These are phyloP conservation scores for Apiospora marii DNA, from an alignment of 2,329 filamentous ascomycete species.

Conservation along the genomic window DNA sequence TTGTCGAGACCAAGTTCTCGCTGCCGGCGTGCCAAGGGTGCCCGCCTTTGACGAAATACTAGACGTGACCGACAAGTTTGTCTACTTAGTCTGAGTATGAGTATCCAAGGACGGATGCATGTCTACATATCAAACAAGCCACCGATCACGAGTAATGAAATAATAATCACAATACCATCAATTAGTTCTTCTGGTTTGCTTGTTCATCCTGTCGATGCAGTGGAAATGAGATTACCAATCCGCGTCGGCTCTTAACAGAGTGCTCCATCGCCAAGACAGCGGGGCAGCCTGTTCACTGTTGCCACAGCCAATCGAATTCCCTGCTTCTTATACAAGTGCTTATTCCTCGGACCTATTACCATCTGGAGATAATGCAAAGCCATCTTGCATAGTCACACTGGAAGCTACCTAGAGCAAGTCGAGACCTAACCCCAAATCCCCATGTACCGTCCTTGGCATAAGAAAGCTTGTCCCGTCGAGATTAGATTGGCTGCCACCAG, in stretches of 20 bases:
- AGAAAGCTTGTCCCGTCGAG: background rate
- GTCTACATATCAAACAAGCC: no score
- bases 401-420: background rate
- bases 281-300: background rate
- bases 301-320: background rate
- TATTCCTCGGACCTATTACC: background rate
- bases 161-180: background rate
- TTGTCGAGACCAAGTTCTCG: slow-evolving; percentile 66
- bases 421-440: background rate
- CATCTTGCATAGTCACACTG: no score
- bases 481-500: background rate
- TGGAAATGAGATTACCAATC: background rate
- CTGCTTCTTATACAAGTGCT: background rate
- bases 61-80: background rate
- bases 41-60: slow-evolving; percentile 53
- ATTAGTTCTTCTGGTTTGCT: background rate
- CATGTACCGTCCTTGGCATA: background rate
- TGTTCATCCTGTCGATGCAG: fast-evolving
- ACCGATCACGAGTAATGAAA: slow-evolving; percentile 9
- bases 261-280: background rate
- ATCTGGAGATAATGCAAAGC: background rate
- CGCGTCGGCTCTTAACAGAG: no score
- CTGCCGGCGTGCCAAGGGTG: slow-evolving; percentile 52
- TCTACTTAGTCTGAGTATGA: background rate
- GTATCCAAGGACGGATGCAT: background rate